Base-by-base conservation (phyloP, 139 green algal genomes). In the Yamagishiella unicocca region DNA sequence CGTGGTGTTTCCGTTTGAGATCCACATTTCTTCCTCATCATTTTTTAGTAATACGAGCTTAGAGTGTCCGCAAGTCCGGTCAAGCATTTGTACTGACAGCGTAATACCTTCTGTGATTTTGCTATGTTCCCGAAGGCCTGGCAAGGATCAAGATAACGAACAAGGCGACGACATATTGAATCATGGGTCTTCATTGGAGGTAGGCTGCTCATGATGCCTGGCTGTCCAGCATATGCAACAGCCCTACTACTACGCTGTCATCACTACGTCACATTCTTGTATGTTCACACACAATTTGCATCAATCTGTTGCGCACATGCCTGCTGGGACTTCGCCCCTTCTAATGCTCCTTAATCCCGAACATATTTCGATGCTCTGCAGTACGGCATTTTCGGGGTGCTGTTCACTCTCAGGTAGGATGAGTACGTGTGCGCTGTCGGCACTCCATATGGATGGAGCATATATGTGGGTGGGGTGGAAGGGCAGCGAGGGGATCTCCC, bases 331-430 rank as follows among this genome's bases (percentile, higher is more conserved):
- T n/a, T n/a, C 22, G 6, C 21, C 58, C 2, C 27, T 54, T 55
- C 10, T 35, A 50, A 75, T 33, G 4, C n/a, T 53, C 38, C 12
- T 29, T 4, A n/a, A 22, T 35, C 33, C 68, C n/a, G n/a, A n/a
- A 27, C n/a, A 53, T 27, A 33, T 2, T 76, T 24, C 35, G 12
- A 8, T 22, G n/a, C 22, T 10, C 42, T 80, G 42, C 43, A 80
- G 43, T 61, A 80, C 45, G 72, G 43, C 72, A 64, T 80, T 29
- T 80, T 80, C n/a, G 72, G 72, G 7, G 72, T 80, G 9, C 42
- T 80, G 8, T 80, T 80, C 31, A 80, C 72, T 27, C 46, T 80
- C 21, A 64, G 43, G 66, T 74, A 4, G 14, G 66, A n/a, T n/a
- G n/a, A n/a, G n/a, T n/a, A n/a, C n/a, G n/a, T n/a, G n/a, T n/a